These are phyloP conservation scores for Oryza glaberrima DNA, from an alignment of 176 grass and related monocot genomes.

Conservation along the genomic window DNA sequence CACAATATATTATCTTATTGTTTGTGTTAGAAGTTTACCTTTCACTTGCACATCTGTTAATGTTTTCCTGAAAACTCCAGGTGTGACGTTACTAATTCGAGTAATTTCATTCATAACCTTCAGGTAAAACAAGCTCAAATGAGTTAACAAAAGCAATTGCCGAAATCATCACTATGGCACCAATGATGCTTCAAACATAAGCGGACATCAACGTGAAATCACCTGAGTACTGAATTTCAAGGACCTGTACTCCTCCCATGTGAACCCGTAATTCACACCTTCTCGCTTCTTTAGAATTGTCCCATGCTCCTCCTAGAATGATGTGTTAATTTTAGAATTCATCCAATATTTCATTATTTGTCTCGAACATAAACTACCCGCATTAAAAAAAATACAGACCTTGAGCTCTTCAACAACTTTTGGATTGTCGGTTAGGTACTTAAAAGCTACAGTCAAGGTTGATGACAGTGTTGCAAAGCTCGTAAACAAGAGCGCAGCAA, in stretches of 20 bases:
- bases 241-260: slow-evolving; percentile 33
- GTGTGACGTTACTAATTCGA: slow-evolving; percentile 16
- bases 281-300: slow-evolving; percentile 22
- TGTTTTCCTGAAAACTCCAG: slow-evolving; percentile 29
- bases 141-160: not conserved
- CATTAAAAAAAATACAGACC: too few relatives aligned
- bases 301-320: slow-evolving; percentile 22
- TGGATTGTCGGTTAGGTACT: too few relatives aligned
- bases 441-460: too few relatives aligned
- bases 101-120: slow-evolving; percentile 27
- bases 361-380: too few relatives aligned
- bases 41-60: slow-evolving; percentile 19
- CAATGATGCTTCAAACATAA: too few relatives aligned
- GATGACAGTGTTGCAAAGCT: too few relatives aligned
- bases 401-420: too few relatives aligned
- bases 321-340: too few relatives aligned
- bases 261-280: not conserved
- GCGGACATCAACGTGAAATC: not conserved
- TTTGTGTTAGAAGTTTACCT: not conserved
- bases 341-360: too few relatives aligned
- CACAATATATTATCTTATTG: too few relatives aligned
- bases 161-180: not conserved
- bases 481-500: too few relatives aligned
- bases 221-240: slow-evolving; percentile 15
- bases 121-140: not conserved